Conservation (phyloP, 306 rosid genomes). For the Dalbergia oliveri region DNA sequence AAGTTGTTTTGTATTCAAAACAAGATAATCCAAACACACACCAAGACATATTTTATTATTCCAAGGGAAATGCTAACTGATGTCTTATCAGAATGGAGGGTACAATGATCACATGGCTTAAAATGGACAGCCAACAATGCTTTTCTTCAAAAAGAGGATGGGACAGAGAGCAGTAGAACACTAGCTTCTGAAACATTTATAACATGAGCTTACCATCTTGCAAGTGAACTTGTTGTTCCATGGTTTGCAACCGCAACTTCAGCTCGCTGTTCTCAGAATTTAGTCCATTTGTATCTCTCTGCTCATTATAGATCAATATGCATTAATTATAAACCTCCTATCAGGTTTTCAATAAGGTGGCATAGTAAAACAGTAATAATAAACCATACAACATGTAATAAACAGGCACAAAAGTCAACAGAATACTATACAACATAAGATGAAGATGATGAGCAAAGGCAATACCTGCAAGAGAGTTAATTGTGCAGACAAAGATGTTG, state of each 20-base stretch:
- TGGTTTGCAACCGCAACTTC: conserved; percentile 92
- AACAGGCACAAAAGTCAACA: conserved; percentile 13
- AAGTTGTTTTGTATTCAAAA: neutral
- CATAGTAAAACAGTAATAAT: conserved; percentile 10
- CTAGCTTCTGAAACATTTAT: conserved; percentile 17
- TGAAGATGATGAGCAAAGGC: neutral
- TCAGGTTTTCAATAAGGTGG: conserved; percentile 22
- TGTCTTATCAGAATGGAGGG: neutral
- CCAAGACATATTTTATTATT: neutral
- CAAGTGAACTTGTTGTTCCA: conserved; percentile 98
- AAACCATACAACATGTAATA: neutral
- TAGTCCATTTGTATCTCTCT: conserved; percentile 93
- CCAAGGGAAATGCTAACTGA: conserved; percentile 8
- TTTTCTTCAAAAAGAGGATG: conserved; percentile 28
- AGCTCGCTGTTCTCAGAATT: conserved; percentile 91
- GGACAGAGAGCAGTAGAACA: conserved; percentile 8
- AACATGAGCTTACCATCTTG: conserved; percentile 78
- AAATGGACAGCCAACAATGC: neutral
- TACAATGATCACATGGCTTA: conserved; percentile 12
- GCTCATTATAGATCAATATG: conserved; percentile 43
- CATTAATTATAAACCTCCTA: conserved; percentile 12
- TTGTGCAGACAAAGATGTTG: conserved; percentile 95
- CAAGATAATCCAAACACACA: neutral
- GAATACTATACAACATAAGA: neutral
- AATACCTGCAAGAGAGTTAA: conserved; percentile 89